Percentiles rank a stretch among this genome's conserved stretches.
These are phyloP conservation scores for Tetrahymena malaccensis DNA, from an alignment of 73 alveolate species.

Conservation along the genomic window DNA sequence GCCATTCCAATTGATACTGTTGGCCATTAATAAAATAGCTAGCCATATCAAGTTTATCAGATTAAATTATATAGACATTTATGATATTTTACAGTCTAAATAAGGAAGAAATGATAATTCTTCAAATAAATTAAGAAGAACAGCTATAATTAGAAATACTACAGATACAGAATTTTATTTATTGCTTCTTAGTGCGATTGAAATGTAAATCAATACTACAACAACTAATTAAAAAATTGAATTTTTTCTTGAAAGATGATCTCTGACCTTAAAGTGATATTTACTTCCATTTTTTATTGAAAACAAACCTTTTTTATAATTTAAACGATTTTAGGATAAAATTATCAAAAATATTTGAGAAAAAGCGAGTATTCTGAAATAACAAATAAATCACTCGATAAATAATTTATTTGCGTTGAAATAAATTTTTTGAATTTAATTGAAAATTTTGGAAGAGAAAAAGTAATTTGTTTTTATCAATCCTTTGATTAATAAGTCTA, in stretches of 20 bases:
- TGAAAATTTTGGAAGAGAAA: no score
- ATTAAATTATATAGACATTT: not conserved
- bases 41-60: not conserved
- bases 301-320: not conserved
- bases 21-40: not conserved
- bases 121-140: not conserved
- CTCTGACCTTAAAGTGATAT: not conserved
- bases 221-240: not conserved
- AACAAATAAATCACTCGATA: not conserved
- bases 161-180: not conserved
- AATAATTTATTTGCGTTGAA: no score
- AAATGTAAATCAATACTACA: not conserved
- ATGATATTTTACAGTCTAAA: not conserved
- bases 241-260: not conserved
- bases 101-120: not conserved
- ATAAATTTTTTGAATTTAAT: no score
- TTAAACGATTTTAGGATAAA: no score
- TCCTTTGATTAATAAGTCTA: no score
- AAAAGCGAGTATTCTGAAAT: no score
- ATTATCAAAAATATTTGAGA: no score
- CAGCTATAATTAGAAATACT: not conserved
- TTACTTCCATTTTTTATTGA: not conserved
- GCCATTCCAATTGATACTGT: not conserved
- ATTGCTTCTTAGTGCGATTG: not conserved
- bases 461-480: no score